These are phyloP conservation scores for Diutina mesorugosa DNA, from an alignment of 1,139 yeast genomes.

Conservation along the genomic window DNA sequence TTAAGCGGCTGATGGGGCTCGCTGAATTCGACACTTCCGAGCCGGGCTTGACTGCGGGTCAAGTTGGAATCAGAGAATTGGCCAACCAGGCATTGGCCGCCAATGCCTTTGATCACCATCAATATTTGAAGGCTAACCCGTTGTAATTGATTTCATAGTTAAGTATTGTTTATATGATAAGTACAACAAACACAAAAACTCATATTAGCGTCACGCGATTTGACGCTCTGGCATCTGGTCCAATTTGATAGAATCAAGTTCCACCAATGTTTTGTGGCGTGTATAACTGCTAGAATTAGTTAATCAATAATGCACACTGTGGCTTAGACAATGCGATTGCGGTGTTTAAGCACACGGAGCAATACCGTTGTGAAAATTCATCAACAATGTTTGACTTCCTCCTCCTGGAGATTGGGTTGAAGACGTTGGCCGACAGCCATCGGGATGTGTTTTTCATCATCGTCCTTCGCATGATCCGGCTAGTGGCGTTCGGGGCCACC, in stretches of 20 bases:
- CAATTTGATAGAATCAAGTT: no score
- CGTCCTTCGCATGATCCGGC: conserved; percentile 21
- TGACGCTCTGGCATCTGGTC: background rate
- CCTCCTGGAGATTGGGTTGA: conserved; percentile 15
- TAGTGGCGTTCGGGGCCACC: conserved; percentile 28
- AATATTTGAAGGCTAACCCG: background rate
- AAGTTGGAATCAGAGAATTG: background rate
- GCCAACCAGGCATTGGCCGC: background rate
- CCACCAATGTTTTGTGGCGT: no score
- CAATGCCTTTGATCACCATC: background rate
- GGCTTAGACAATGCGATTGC: background rate
- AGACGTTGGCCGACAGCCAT: conserved; percentile 14
- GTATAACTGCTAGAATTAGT: no score
- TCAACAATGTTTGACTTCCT: background rate
- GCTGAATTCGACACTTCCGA: background rate
- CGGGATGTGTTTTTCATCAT: conserved; percentile 19
- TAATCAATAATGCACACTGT: background rate
- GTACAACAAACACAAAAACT: no score
- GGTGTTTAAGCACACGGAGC: background rate
- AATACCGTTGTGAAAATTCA: background rate
- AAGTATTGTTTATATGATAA: background rate
- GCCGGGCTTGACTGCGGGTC: background rate
- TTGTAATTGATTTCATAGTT: background rate
- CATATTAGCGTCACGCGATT: background rate
- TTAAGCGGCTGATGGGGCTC: conserved; percentile 1